Evolutionary conservation across 352 stramenopile species (phyloP).

Genomic region (Thraustochytrium striatum): DNA sequence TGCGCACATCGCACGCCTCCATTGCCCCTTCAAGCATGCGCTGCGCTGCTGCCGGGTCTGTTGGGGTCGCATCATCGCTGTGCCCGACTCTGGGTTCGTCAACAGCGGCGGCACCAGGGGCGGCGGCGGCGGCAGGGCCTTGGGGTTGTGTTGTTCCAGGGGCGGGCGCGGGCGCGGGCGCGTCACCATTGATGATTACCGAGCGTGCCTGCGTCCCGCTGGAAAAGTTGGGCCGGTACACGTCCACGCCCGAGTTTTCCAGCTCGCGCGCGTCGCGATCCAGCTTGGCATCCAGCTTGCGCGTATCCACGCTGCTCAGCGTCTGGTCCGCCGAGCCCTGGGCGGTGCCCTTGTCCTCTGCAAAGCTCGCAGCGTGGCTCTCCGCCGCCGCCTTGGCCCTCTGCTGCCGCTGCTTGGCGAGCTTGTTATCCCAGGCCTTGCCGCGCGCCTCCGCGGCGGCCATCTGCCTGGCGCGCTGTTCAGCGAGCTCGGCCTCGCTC

Average conservation of each 20-base stretch:
- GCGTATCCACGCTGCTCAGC: background rate
- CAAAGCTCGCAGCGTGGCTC: background rate
- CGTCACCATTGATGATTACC: background rate
- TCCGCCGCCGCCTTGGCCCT: background rate
- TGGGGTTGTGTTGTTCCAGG: too few relatives aligned
- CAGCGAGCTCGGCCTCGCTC: background rate
- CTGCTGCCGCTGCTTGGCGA: background rate
- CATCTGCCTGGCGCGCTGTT: background rate
- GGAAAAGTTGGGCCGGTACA: background rate
- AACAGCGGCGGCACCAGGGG: too few relatives aligned
- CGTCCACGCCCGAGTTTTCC: background rate
- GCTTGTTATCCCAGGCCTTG: background rate
- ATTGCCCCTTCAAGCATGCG: too few relatives aligned
- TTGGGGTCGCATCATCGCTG: too few relatives aligned
- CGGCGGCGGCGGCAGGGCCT: too few relatives aligned
- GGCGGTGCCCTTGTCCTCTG: background rate
- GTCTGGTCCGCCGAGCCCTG: background rate
- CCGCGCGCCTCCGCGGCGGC: conserved; percentile 4
- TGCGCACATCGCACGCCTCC: too few relatives aligned
- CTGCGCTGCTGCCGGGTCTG: too few relatives aligned
- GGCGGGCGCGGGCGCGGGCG: background rate
- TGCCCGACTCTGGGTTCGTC: too few relatives aligned
- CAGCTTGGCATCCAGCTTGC: background rate
- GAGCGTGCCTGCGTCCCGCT: background rate
- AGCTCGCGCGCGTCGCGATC: background rate